phyloP scores from a whole-genome alignment of 2,329 filamentous ascomycete species.

The Blastomyces silverae region DNA sequence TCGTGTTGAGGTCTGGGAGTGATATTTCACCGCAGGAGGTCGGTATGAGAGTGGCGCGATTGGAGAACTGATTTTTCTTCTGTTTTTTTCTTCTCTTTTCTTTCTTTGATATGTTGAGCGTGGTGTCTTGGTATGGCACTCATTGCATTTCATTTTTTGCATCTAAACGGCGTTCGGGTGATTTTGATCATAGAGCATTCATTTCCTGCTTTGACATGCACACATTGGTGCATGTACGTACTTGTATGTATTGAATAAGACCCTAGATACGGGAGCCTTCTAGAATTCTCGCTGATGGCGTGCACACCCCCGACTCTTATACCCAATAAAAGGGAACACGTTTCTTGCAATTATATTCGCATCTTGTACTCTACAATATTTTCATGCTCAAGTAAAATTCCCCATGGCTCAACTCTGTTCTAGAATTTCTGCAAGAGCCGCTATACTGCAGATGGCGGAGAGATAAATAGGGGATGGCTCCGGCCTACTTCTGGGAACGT shows the following conservation, averaged over 20 bases:
- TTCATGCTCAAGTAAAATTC: not conserved
- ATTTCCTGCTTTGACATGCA: not conserved
- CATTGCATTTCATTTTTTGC: conserved; percentile 9
- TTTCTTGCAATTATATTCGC: not conserved
- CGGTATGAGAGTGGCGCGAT: conserved; percentile 26
- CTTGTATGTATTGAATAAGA: not conserved
- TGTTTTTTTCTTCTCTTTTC: not conserved
- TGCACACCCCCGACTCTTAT: too few species aligned
- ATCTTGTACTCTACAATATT: not conserved
- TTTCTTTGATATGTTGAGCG: conserved; percentile 2
- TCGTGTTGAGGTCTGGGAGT: conserved; percentile 42
- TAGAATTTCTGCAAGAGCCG: not conserved
- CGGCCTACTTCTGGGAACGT: not conserved
- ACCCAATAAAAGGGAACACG: not conserved
- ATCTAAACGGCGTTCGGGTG: not conserved
- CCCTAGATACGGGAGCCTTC: not conserved
- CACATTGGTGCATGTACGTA: not conserved
- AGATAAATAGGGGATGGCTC: not conserved
- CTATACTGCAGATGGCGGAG: not conserved
- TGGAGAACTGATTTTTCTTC: conserved; percentile 14
- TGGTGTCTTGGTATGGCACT: not conserved
- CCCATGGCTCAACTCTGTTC: not conserved
- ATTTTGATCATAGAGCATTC: not conserved
- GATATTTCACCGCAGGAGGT: conserved; percentile 35
- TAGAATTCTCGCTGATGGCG: not conserved